Conservation (phyloP, 768 basidiomycete genomes). For the Sporobolomyces pararoseus region DNA sequence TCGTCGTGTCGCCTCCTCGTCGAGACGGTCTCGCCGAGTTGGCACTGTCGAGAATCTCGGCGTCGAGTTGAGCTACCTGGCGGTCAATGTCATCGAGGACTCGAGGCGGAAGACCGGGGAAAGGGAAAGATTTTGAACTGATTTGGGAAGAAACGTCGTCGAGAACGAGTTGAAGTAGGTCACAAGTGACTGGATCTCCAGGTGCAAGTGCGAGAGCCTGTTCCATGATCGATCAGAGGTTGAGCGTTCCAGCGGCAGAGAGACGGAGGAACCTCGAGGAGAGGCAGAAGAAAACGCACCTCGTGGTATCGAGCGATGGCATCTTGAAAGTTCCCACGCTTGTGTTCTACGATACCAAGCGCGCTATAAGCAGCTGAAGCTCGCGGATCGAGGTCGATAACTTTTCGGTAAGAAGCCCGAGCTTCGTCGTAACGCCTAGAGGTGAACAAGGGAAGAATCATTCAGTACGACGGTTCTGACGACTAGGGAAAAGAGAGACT, state of each 20-base stretch:
- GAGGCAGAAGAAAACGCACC: no score
- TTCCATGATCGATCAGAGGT: no score
- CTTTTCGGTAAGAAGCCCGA: constrained; percentile 66
- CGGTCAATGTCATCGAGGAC: constrained; percentile 18
- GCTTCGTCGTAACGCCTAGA: constrained; percentile 61
- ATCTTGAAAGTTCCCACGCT: constrained; percentile 65
- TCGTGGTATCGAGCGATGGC: constrained; percentile 91
- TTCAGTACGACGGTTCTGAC: no score
- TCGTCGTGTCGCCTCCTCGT: neutral
- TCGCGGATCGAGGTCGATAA: constrained; percentile 81
- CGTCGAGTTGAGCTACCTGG: constrained; percentile 35
- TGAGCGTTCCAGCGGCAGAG: no score
- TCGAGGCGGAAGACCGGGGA: constrained; percentile 33
- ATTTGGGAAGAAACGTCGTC: constrained; percentile 16
- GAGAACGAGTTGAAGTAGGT: constrained; percentile 34
- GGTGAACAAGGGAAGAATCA: constrained; percentile 48
- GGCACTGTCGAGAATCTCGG: constrained; percentile 5
- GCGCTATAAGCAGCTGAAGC: constrained; percentile 76
- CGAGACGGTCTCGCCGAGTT: neutral
- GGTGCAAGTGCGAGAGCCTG: constrained; percentile 33
- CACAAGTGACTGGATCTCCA: constrained; percentile 30
- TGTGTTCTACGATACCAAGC: constrained; percentile 81
- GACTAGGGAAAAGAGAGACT: no score
- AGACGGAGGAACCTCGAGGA: no score
- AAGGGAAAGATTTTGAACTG: constrained; percentile 8